Base-by-base conservation (phyloP, 495 filamentous ascomycete species). In the Hypoxylon perforatum region DNA sequence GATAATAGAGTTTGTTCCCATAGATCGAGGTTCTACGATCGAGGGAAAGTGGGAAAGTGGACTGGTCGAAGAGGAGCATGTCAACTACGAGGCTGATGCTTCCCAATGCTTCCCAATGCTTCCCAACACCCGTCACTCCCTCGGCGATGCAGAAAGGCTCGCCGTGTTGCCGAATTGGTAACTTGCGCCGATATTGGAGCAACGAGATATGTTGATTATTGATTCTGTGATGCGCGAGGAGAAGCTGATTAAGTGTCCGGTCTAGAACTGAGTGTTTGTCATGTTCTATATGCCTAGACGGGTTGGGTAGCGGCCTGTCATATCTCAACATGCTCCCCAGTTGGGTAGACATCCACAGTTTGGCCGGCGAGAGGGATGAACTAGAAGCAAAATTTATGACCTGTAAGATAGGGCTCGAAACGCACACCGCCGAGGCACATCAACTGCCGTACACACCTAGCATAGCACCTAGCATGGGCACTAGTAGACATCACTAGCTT, bases 21-120 rank as follows among this genome's bases (percentile, higher is more conserved):
- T 63, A 47, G 65, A 68, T 68, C 65, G 65, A 63, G 21, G 59
- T 62, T 54, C 65, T 60, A 67, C 57, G 49, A 30, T 46, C 36
- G 21, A 23, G 23, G 21, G 17, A 12, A 57, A 28, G n/a, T 28
- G 25, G 25, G 7, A 3, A 28, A 28, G 3, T 25, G 22, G 45
- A 39, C 21, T 28, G 14, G 33, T 15, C n/a, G 47, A 33, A 22
- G 53, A 55, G 10, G 6, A 10, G 15, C 30, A 22, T 21, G 22
- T 41, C 17, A 8, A 15, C 18, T 18, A 19, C 36, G 1, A 15
- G 18, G 25, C 35, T n/a, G 19, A 9, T 15, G 15, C 28, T 15
- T 45, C 18, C 30, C 39, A 46, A 19, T n/a, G n/a, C 30, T 41
- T 44, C 38, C 30, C 6, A 36, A 44, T n/a, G n/a, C n/a, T n/a